Evolutionary conservation across 129 eudicot species (phyloP), one percentile per base, ranked within the genome.

Genomic region (Escallonia rubra): DNA sequence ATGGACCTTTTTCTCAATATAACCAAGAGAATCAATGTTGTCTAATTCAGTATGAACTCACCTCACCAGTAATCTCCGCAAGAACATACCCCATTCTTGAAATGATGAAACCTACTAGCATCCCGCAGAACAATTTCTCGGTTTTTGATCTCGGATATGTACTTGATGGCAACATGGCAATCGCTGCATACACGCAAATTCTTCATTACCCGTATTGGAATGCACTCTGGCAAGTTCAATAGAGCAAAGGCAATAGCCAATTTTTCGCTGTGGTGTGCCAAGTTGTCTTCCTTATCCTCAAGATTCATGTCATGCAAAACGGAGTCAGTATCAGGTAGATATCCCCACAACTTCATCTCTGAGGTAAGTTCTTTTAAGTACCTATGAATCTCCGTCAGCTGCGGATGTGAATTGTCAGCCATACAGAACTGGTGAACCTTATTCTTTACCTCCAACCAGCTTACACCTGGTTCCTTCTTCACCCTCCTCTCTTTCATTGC

Each of bases 201-300:
- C 81, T 90, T 90, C 96, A 90, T 90, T 69, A 87, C 75, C 77
- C 97, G 82, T n/a, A 90, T 90, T 11, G 92, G 83, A 63, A 80
- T 68, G 53, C 87, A 82, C 47, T 83, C 81, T 0, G 95, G 91
- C 6, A 85, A 71, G 71, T 71, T 87, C 93, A 85, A 80, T 12
- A 87, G 57, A 44, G 97, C 97, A 73, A 85, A 91, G 8, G 93
- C 93, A 72, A 87, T 86, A 1, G 96, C 96, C 78, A 91, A 40
- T 55, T 87, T 91, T 68, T 91, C 97, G 65, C 90, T 91, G 45
- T 87, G 97, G 44, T 85, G 95, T n/a, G 49, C 82, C 84, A 89
- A 78, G 69, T 79, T 76, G 50, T 83, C 71, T 54, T 78, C 90
- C 77, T 74, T 81, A 43, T 89, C 90, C 67, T 89, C 88, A 44